Percentiles rank a stretch among this genome's conserved stretches.
Conservation (phyloP, 768 basidiomycete species). For the Coprinopsis sp. region DNA sequence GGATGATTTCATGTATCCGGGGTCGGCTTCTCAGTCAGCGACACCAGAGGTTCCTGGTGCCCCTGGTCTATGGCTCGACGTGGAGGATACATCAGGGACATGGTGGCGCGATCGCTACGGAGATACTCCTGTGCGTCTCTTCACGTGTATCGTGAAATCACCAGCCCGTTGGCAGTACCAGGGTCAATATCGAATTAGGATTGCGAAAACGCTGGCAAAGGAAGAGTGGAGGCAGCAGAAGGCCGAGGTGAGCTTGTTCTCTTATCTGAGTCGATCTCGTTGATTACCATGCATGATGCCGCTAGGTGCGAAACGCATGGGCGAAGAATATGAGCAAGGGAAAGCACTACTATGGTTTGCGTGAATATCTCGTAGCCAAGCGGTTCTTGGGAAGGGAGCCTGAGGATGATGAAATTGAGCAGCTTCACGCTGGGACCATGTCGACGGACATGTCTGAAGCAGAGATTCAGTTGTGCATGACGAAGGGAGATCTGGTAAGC, state of each 20-base stretch:
- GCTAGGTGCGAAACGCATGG: not conserved
- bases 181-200: constrained; percentile 4
- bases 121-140: not conserved
- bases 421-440: not conserved
- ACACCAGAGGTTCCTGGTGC: constrained; percentile 27
- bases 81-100: not conserved
- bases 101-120: no score
- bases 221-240: constrained; percentile 2
- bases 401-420: not conserved
- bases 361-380: not conserved
- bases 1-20: constrained; percentile 27
- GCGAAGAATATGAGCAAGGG: not conserved
- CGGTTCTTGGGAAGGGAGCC: not conserved
- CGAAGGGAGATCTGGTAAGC: constrained; percentile 14
- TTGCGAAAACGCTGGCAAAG: not conserved
- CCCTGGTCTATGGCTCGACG: constrained; percentile 18
- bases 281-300: not conserved
- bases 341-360: not conserved
- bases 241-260: not conserved
- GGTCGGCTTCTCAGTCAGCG: constrained; percentile 18
- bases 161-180: constrained; percentile 7
- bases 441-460: constrained; percentile 10
- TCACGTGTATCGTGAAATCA: not conserved
- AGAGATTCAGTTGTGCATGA: constrained; percentile 13
- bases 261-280: constrained; percentile 3